phyloP scores from a whole-genome alignment of 176 grass and related monocot species.

The Bromus sterilis region DNA sequence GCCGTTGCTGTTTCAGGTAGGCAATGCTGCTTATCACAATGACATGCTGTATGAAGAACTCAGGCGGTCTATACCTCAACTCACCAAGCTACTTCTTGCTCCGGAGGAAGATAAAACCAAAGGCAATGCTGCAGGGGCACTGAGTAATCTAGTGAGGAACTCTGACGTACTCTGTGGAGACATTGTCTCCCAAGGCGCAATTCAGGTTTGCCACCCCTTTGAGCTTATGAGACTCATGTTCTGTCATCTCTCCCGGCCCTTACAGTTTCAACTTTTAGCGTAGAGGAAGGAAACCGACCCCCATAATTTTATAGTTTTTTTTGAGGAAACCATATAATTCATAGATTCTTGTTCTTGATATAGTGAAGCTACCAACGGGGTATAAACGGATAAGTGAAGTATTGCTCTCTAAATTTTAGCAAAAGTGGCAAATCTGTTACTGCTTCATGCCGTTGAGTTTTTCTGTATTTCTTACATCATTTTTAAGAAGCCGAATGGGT shows the following conservation, averaged over 20 bases:
- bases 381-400: not conserved
- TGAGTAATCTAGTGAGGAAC: slow-evolving; percentile 84
- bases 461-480: not conserved
- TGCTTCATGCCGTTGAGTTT: not conserved
- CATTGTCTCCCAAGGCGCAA: slow-evolving; percentile 64
- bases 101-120: slow-evolving; percentile 96
- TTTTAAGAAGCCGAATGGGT: not conserved
- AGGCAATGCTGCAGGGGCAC: slow-evolving; percentile 86
- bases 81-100: slow-evolving; percentile 65
- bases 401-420: not conserved
- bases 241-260: not conserved
- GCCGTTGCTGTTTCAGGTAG: slow-evolving; percentile 44
- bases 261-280: not conserved
- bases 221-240: not conserved
- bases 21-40: slow-evolving; percentile 98
- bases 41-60: slow-evolving; percentile 80
- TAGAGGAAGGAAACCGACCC: not conserved
- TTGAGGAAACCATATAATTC: not conserved
- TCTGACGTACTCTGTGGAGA: slow-evolving; percentile 59
- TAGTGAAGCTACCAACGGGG: slow-evolving; percentile 1
- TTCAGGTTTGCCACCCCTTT: slow-evolving; percentile 51
- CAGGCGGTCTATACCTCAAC: slow-evolving; percentile 66
- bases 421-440: not conserved
- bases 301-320: no score
- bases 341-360: not conserved